Percentiles rank a stretch among this genome's conserved stretches.
These are phyloP conservation scores for Voacanga thouarsii DNA, from an alignment of 257 asterid species.

Conservation along the genomic window DNA sequence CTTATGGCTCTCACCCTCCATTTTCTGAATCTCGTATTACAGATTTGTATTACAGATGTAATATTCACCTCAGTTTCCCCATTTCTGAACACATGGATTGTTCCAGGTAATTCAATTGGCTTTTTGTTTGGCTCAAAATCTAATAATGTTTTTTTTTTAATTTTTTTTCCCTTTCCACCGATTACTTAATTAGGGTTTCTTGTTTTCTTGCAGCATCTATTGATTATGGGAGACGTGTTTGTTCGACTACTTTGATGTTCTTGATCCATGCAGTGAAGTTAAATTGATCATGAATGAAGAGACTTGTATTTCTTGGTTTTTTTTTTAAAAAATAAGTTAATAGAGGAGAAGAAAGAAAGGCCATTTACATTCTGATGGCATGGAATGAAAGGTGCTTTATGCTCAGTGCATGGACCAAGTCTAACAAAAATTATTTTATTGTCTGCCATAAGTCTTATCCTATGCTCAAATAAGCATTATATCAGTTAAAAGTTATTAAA, in stretches of 20 bases:
- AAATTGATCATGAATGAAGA: background rate
- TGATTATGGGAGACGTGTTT: background rate
- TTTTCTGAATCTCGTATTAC: slow-evolving; percentile 17
- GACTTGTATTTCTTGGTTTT: background rate
- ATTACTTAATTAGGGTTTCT: background rate
- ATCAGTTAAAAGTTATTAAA: too few species aligned
- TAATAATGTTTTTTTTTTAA: background rate
- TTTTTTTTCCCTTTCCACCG: too few species aligned
- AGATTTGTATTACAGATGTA: slow-evolving; percentile 30
- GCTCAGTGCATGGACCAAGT: background rate
- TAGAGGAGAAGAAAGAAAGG: background rate
- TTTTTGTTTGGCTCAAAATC: too few species aligned
- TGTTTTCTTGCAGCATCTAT: background rate
- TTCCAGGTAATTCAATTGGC: slow-evolving; percentile 18
- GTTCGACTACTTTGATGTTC: background rate
- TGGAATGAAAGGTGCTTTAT: background rate
- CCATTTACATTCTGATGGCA: background rate
- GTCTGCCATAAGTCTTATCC: background rate
- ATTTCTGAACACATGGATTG: slow-evolving; percentile 42
- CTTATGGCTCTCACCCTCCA: background rate
- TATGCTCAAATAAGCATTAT: too few species aligned
- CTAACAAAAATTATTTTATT: background rate
- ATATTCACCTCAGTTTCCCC: slow-evolving; percentile 36
- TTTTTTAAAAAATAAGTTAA: too few species aligned
- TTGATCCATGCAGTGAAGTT: background rate